Conservation (phyloP, 108 stramenopile species). For the Conticribra weissflogii region DNA sequence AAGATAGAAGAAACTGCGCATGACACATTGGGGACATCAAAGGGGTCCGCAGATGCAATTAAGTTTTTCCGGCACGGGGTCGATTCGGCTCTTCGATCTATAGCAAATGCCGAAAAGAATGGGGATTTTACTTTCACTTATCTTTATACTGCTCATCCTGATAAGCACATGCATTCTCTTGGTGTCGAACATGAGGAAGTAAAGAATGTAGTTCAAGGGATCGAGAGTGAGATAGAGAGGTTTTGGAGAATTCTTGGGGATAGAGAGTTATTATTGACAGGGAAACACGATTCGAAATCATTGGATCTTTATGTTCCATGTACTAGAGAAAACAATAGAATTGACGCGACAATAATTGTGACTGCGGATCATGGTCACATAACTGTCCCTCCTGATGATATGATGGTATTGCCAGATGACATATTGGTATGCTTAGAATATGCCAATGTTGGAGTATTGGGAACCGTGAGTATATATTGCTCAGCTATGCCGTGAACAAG, state of each 20-base stretch:
- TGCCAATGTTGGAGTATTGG: conserved; percentile 30
- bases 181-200: conserved; percentile 44
- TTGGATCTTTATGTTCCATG: neutral
- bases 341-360: conserved; percentile 29
- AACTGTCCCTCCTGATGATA: conserved; percentile 29
- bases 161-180: conserved; percentile 47
- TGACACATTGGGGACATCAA: conserved; percentile 35
- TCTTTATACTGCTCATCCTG: conserved; percentile 46
- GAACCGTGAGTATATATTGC: conserved; percentile 1
- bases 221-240: conserved; percentile 32
- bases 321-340: neutral
- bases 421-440: conserved; percentile 34
- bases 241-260: conserved; percentile 37
- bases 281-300: neutral
- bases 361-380: conserved; percentile 47
- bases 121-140: conserved; percentile 29
- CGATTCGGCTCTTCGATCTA: conserved; percentile 19
- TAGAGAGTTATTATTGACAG: conserved; percentile 22
- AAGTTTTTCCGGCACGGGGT: conserved; percentile 28
- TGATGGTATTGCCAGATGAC: conserved; percentile 18
- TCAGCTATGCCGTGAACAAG: neutral
- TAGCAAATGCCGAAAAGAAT: conserved; percentile 25
- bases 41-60: conserved; percentile 35
- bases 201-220: conserved; percentile 23
- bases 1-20: conserved; percentile 42